Evolutionary conservation across 2,329 filamentous ascomycete species (phyloP), one percentile per base, ranked within the genome.

Genomic region (Diaporthe eres): DNA sequence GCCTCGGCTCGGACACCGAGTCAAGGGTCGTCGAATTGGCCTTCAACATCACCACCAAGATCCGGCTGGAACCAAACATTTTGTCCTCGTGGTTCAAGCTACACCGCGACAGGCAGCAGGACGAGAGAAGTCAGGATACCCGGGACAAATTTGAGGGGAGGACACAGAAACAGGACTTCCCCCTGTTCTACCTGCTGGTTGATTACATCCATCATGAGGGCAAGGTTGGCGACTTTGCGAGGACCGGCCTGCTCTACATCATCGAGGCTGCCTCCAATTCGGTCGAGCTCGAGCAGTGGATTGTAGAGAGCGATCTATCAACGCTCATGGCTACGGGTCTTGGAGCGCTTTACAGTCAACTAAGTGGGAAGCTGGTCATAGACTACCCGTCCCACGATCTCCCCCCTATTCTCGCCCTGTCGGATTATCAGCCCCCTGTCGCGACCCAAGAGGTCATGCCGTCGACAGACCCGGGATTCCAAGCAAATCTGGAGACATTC

Each of bases 201-300:
- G 96, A 99, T 82, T 98, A 98, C 82, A 97, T 99, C 72, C 96
- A 99, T 81, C 94, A 98, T 79, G 96, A 98, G 82, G 97, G 97
- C 57, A 93, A 96, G 74, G 94, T 97, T 25, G 97, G 97, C 17
- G 97, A 99, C 84, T 99, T 99, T 87, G 96, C 97, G 3, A 90
- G 97, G 75, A 99, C 97, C 0, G 97, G 97, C 0, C 84, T 99
- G 77, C 89, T 99, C 10, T 99, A 99, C 85, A 94, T 99, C 76
- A 98, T 98, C 79, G 96, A 98, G 85, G 94, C 95, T 0, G 95
- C 96, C 0, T 96, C 95, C 0, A 93, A 92, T 79, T 98, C 95
- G 0, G 90, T 92, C 28, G 90, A 92, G 1, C 85, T 99, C 76
- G 97, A 99, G 85, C 94, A 95, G 81, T 99, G 97, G 97, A 94